Percentiles rank a stretch among this genome's conserved stretches.
phyloP scores from a whole-genome alignment of 202 grass and related monocot genomes.

The Cymbopogon flexuosus region DNA sequence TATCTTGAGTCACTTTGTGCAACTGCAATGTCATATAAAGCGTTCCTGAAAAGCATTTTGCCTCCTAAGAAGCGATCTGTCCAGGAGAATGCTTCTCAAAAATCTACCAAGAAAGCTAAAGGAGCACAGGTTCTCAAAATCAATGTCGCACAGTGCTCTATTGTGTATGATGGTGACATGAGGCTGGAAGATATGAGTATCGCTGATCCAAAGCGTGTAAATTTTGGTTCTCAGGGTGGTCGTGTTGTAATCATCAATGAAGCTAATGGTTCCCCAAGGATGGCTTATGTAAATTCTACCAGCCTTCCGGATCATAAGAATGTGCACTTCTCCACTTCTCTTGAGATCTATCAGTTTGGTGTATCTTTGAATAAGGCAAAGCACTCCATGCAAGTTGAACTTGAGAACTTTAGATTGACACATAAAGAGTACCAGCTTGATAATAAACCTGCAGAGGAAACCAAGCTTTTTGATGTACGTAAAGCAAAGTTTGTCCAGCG shows the following conservation, averaged over 20 bases:
- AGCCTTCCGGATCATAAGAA: constrained; percentile 57
- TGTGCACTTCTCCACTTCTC: constrained; percentile 67
- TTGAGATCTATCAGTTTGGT: constrained; percentile 67
- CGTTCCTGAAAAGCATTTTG: constrained; percentile 56
- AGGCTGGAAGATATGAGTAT: constrained; percentile 68
- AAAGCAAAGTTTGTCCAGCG: constrained; percentile 93
- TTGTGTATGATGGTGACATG: constrained; percentile 78
- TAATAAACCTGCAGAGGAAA: constrained; percentile 43
- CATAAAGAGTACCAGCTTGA: constrained; percentile 62
- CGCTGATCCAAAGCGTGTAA: constrained; percentile 84
- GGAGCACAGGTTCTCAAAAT: constrained; percentile 65
- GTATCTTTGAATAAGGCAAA: constrained; percentile 85
- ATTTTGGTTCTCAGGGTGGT: constrained; percentile 93
- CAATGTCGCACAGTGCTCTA: constrained; percentile 59
- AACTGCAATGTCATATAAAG: constrained; percentile 62
- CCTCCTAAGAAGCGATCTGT: constrained; percentile 58
- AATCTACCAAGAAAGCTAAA: constrained; percentile 49
- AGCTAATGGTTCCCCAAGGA: constrained; percentile 62
- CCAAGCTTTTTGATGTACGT: constrained; percentile 63
- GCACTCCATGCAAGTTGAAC: constrained; percentile 68
- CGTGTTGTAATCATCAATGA: constrained; percentile 62
- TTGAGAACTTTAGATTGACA: constrained; percentile 63
- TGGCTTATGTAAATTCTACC: constrained; percentile 66
- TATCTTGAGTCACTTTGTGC: constrained; percentile 80
- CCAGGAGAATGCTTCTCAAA: constrained; percentile 40